These are phyloP conservation scores for Cordyceps cicadae DNA, from an alignment of 2,329 filamentous ascomycete species.

Conservation along the genomic window DNA sequence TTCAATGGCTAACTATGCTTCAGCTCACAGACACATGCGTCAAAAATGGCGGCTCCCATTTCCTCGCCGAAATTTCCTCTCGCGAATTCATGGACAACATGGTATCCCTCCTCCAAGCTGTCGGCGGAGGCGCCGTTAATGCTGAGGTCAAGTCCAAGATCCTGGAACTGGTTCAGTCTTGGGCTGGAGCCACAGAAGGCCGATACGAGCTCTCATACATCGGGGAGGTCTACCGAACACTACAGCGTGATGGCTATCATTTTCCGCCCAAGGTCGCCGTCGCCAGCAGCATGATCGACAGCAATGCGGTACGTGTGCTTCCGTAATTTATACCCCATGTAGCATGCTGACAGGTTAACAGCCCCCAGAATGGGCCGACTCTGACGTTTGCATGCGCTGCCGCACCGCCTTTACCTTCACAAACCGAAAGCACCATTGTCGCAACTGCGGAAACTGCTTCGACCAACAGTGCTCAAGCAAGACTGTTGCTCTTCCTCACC, in stretches of 20 bases:
- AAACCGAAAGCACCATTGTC: slow-evolving; percentile 95
- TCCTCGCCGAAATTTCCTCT: slow-evolving; percentile 89
- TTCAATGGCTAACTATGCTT: slow-evolving; percentile 13
- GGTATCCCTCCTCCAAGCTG: slow-evolving; percentile 77
- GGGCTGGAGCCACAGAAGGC: slow-evolving; percentile 83
- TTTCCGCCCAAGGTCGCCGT: slow-evolving; percentile 85
- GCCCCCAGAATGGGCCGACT: slow-evolving; percentile 96
- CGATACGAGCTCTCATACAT: slow-evolving; percentile 79
- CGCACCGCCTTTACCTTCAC: slow-evolving; percentile 93
- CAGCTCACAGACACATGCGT: slow-evolving; percentile 96
- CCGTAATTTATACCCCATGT: neutral
- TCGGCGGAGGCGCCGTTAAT: slow-evolving; percentile 67
- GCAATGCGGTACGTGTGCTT: slow-evolving; percentile 59
- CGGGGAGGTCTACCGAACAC: slow-evolving; percentile 71
- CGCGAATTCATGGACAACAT: slow-evolving; percentile 98
- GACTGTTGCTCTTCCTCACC: slow-evolving; percentile 75
- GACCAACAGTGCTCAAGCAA: slow-evolving; percentile 93
- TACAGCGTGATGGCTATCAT: slow-evolving; percentile 77
- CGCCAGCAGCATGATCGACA: slow-evolving; percentile 96
- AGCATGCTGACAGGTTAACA: slow-evolving; percentile 27
- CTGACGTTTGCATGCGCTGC: slow-evolving; percentile 97
- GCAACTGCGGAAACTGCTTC: slow-evolving; percentile 96
- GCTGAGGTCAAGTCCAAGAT: slow-evolving; percentile 83
- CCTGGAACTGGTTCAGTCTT: slow-evolving; percentile 84
- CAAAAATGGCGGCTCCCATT: slow-evolving; percentile 95